phyloP scores from a whole-genome alignment of 2,329 filamentous ascomycete genomes.

The Cadophora gregata region DNA sequence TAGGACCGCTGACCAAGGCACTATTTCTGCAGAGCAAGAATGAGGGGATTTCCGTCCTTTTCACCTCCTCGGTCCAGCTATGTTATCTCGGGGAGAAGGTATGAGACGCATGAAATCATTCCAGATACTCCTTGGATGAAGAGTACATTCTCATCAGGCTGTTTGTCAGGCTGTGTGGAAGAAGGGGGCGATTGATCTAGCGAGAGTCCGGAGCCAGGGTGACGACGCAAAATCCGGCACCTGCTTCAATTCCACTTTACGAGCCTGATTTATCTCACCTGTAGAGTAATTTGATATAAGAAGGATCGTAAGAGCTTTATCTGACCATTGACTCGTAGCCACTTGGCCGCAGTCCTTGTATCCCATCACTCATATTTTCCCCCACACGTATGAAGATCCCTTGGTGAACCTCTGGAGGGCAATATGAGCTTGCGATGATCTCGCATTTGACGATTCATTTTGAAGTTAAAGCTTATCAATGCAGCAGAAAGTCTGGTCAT shows the following conservation, averaged over 20 bases:
- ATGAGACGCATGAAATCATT: constrained; percentile 5
- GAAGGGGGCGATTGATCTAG: background rate
- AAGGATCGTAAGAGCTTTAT: background rate
- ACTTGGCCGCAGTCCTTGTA: background rate
- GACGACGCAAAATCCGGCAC: background rate
- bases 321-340: background rate
- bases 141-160: constrained; percentile 17
- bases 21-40: background rate
- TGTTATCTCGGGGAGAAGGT: background rate
- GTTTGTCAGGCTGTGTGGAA: constrained; percentile 18
- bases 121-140: background rate
- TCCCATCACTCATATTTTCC: background rate
- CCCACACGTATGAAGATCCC: background rate
- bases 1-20: background rate
- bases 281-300: too few species aligned
- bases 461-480: background rate
- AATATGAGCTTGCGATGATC: background rate
- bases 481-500: background rate
- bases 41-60: constrained; percentile 10
- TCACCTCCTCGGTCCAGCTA: background rate
- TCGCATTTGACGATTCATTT: background rate
- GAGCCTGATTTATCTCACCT: background rate
- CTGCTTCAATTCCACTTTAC: background rate
- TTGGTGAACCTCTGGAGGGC: background rate
- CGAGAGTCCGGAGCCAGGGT: background rate